phyloP scores from a whole-genome alignment of 169 alveolate genomes.

The Eimeria sp. region DNA sequence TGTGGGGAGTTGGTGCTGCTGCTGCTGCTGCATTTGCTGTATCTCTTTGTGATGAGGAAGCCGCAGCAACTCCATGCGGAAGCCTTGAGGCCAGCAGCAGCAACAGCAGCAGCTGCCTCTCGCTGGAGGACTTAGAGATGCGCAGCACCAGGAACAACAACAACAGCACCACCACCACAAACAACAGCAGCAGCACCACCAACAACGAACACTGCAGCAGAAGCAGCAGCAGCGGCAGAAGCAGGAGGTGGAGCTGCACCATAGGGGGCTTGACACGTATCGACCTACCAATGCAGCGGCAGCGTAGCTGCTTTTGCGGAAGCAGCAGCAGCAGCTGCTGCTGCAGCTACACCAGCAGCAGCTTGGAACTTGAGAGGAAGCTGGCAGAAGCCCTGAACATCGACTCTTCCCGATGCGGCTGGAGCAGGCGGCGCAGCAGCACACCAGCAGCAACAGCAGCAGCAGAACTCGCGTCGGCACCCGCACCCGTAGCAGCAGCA shows the following conservation, averaged over 20 bases:
- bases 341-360: conserved; percentile 21
- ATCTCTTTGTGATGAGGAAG: conserved; percentile 24
- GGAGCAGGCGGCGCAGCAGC: conserved; percentile 5
- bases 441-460: neutral
- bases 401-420: neutral
- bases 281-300: neutral
- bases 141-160: neutral
- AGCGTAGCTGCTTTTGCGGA: neutral
- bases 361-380: neutral
- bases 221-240: neutral
- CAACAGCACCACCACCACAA: too few species aligned
- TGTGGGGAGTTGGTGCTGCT: neutral
- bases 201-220: conserved; percentile 13
- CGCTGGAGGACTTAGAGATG: neutral
- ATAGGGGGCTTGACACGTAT: neutral
- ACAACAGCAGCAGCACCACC: neutral
- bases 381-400: conserved; percentile 48
- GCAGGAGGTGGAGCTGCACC: conserved; percentile 6
- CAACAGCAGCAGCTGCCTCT: conserved; percentile 27
- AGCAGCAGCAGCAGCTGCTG: conserved; percentile 53
- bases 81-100: conserved; percentile 27
- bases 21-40: conserved; percentile 48
- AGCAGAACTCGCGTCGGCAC: neutral
- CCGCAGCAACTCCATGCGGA: neutral
- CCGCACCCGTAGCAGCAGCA: neutral